Base-by-base conservation (phyloP, 2,329 filamentous ascomycete species). In the Nigrograna mackinnonii region DNA sequence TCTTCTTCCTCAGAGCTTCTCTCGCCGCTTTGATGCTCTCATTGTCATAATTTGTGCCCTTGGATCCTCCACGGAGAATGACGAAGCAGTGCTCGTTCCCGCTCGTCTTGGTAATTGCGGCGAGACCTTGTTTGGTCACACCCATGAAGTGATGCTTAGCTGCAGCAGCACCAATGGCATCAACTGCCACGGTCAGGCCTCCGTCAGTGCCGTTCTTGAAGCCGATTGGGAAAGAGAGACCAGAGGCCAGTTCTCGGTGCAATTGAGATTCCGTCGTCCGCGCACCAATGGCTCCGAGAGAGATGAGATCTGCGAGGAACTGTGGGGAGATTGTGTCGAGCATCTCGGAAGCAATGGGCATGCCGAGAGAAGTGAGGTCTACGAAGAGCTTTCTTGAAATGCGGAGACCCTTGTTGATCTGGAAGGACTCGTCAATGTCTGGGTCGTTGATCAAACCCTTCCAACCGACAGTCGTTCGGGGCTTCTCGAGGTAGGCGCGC, bases 151-250 rank as follows among this genome's bases (percentile, higher is more conserved):
- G 92, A 72, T 99, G 94, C 70, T 82, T 85, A n/a, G 87, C 79
- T 44, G 86, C 84, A 1, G 87, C 88, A 21, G 72, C 69, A 33
- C 92, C 94, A 67, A 97, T 96, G 22, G 94, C 94, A 67, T 99
- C 94, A 60, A 97, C 95, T 16, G 92, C 91, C 16, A 97, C 91
- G 20, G 83, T 84, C 43, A 99, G 77, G 58, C 87, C 90, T 31
- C 94, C 94, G 62, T 99, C 94, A 18, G 94, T 99, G 49, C 94
- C 94, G 73, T 99, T 99, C 84, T 99, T 99, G 86, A 96, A 99
- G 46, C 94, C 94, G 55, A 99, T 91, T 17, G 94, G 94, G 86
- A 96, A 97, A 44, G 89, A 95, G 40, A 97, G 80, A 58, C 94
- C 94, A 20, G 89, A 95, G 4, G 94, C 94, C 50, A 99, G 83